Conservation (phyloP, 1,139 yeast genomes). For the Scheffersomyces lignicola region DNA sequence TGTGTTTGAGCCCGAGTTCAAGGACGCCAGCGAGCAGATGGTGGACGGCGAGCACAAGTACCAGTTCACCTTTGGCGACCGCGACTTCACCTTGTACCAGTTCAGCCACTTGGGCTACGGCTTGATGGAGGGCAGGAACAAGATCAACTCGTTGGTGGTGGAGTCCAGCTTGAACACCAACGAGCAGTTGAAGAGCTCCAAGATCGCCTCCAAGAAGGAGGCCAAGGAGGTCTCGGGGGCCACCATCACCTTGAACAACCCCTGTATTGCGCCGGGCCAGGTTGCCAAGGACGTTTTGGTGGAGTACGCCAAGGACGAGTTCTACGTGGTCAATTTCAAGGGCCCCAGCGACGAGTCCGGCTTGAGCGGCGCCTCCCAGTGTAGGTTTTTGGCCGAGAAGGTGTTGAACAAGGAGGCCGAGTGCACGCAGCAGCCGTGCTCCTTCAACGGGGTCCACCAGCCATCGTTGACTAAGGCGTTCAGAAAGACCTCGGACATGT, state of each 20-base stretch:
- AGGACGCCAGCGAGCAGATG: conserved; percentile 54
- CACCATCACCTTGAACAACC: conserved; percentile 55
- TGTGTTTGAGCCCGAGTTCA: conserved; percentile 87
- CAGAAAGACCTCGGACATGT: conserved; percentile 70
- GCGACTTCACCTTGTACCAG: conserved; percentile 83
- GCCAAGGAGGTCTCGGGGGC: conserved; percentile 38
- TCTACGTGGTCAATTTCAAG: conserved; percentile 66
- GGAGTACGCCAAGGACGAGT: conserved; percentile 44
- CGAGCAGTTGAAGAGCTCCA: conserved; percentile 25
- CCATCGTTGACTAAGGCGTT: conserved; percentile 84
- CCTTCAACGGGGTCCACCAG: conserved; percentile 96
- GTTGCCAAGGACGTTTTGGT: conserved; percentile 57
- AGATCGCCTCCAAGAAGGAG: conserved; percentile 35
- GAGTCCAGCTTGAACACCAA: conserved; percentile 41
- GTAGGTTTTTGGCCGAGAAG: conserved; percentile 80
- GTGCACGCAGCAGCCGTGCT: conserved; percentile 79
- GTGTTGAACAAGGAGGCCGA: conserved; percentile 79
- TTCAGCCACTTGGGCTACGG: conserved; percentile 96
- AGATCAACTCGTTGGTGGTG: conserved; percentile 65
- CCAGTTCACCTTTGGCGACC: conserved; percentile 74
- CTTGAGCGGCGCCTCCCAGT: conserved; percentile 48
- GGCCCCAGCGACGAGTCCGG: conserved; percentile 55
- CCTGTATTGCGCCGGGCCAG: conserved; percentile 84
- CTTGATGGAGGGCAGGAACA: conserved; percentile 88
- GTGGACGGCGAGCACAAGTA: conserved; percentile 88